These are phyloP conservation scores for Aspergillus viridinutans DNA, from an alignment of 2,329 filamentous ascomycete genomes.

Conservation along the genomic window DNA sequence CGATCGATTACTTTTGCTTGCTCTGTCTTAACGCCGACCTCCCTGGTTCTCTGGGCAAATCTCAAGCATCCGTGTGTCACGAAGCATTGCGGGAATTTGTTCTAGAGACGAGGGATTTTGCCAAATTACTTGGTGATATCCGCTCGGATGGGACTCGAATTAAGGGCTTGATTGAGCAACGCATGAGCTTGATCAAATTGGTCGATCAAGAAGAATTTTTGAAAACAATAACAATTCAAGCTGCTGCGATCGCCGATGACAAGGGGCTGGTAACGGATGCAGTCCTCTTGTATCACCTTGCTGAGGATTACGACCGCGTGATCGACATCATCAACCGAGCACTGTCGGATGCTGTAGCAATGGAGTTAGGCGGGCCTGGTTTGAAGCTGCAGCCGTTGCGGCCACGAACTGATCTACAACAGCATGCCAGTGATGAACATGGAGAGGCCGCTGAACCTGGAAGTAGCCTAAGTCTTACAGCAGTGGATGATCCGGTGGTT, in stretches of 20 bases:
- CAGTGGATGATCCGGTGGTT: slow-evolving; percentile 62
- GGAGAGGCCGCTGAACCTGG: slow-evolving; percentile 41
- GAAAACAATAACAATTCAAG: slow-evolving; percentile 86
- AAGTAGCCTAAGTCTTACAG: slow-evolving; percentile 57
- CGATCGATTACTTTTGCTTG: slow-evolving; percentile 86
- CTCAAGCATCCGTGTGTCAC: slow-evolving; percentile 79
- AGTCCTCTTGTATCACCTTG: slow-evolving; percentile 88
- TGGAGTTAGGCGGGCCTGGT: slow-evolving; percentile 78
- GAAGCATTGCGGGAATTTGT: slow-evolving; percentile 91
- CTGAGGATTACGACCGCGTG: slow-evolving; percentile 94
- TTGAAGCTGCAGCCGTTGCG: slow-evolving; percentile 76
- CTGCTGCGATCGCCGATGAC: slow-evolving; percentile 88
- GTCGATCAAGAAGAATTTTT: slow-evolving; percentile 79
- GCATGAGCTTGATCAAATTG: slow-evolving; percentile 74
- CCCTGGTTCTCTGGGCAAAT: slow-evolving; percentile 66
- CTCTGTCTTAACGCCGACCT: slow-evolving; percentile 90
- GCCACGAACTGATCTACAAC: slow-evolving; percentile 51
- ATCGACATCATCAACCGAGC: slow-evolving; percentile 83
- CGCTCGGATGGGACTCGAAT: slow-evolving; percentile 79
- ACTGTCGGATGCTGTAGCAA: slow-evolving; percentile 80
- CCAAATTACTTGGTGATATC: slow-evolving; percentile 88
- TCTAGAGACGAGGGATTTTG: slow-evolving; percentile 94
- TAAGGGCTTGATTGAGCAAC: slow-evolving; percentile 80
- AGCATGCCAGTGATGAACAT: slow-evolving; percentile 32
- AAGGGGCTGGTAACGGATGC: slow-evolving; percentile 91